A percentile compares a stretch with the other conserved stretches of the same genome.
Evolutionary conservation across 805 yeast species (phyloP).

Genomic region (Candida dendrica): DNA sequence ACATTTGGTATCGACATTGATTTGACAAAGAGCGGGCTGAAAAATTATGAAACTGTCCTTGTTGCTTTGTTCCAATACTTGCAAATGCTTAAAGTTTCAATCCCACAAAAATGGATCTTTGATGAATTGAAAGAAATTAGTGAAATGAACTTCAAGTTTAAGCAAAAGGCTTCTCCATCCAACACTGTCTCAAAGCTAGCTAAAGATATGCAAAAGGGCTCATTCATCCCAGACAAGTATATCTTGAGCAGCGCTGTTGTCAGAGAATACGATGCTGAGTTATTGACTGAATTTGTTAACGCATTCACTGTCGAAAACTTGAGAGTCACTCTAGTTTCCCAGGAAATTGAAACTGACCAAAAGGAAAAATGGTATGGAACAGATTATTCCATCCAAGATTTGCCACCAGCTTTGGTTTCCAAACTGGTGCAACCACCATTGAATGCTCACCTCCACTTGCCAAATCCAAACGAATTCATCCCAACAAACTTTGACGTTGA

Average conservation of each 20-base stretch:
- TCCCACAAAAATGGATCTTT: conserved; percentile 74
- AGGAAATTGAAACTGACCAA: conserved; percentile 40
- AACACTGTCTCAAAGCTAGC: conserved; percentile 68
- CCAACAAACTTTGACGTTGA: conserved; percentile 70
- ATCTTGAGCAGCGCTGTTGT: conserved; percentile 52
- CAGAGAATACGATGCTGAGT: conserved; percentile 49
- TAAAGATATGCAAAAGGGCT: conserved; percentile 45
- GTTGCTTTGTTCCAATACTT: conserved; percentile 66
- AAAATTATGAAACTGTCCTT: conserved; percentile 54
- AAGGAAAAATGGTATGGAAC: conserved; percentile 91
- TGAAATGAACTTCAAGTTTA: conserved; percentile 66
- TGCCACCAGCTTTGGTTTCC: conserved; percentile 33
- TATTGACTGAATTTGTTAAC: conserved; percentile 41
- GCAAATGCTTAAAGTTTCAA: conserved; percentile 44
- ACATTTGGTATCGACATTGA: conserved; percentile 66
- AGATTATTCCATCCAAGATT: conserved; percentile 46
- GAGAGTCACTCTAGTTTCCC: conserved; percentile 48
- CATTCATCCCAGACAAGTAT: conserved; percentile 53
- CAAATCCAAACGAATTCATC: conserved; percentile 71
- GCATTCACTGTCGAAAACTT: conserved; percentile 53
- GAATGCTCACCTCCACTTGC: conserved; percentile 44
- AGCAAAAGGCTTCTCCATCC: conserved; percentile 68
- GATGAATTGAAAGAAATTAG: conserved; percentile 69
- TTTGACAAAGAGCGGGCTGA: conserved; percentile 66
- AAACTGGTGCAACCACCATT: conserved; percentile 24